Conservation (phyloP, 2,329 filamentous ascomycete species). For the Cladosporium sp. region DNA sequence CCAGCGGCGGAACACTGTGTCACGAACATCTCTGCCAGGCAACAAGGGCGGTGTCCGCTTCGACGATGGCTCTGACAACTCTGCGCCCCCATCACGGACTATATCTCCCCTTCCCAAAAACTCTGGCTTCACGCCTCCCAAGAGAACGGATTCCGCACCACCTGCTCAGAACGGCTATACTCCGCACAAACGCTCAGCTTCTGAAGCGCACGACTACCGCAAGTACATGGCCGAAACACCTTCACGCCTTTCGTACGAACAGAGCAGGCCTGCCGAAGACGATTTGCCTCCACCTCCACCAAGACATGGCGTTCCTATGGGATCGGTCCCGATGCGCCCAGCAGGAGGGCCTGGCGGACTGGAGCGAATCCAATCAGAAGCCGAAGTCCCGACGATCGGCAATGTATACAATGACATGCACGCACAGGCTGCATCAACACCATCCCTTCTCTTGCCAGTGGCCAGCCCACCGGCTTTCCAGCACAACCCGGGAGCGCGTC, state of each 20-base stretch:
- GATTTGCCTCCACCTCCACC: conserved; percentile 44
- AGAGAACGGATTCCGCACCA: conserved; percentile 49
- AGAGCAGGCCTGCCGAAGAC: conserved; percentile 34
- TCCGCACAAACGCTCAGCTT: conserved; percentile 52
- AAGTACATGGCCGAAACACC: conserved; percentile 44
- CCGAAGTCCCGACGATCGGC: conserved; percentile 49
- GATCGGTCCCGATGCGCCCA: conserved; percentile 23
- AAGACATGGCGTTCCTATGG: conserved; percentile 37
- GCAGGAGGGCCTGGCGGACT: conserved; percentile 43
- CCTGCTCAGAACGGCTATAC: conserved; percentile 33
- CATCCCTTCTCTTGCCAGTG: conserved; percentile 62
- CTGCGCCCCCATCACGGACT: conserved; percentile 49
- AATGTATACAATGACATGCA: conserved; percentile 42
- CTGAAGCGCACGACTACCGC: conserved; percentile 50
- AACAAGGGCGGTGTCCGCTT: conserved; percentile 43
- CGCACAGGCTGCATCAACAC: conserved; percentile 45
- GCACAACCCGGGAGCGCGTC: conserved; percentile 71
- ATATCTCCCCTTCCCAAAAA: conserved; percentile 44
- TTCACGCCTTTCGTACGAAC: conserved; percentile 44
- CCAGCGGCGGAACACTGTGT: conserved; percentile 47
- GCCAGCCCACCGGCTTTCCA: conserved; percentile 76
- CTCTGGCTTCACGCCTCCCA: conserved; percentile 36
- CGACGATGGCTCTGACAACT: conserved; percentile 46
- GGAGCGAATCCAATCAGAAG: conserved; percentile 60
- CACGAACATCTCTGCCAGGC: conserved; percentile 40